A percentile compares a stretch with the other conserved stretches of the same genome.
These are phyloP conservation scores for Diplodia intermedia DNA, from an alignment of 2,329 filamentous ascomycete genomes.

Conservation along the genomic window DNA sequence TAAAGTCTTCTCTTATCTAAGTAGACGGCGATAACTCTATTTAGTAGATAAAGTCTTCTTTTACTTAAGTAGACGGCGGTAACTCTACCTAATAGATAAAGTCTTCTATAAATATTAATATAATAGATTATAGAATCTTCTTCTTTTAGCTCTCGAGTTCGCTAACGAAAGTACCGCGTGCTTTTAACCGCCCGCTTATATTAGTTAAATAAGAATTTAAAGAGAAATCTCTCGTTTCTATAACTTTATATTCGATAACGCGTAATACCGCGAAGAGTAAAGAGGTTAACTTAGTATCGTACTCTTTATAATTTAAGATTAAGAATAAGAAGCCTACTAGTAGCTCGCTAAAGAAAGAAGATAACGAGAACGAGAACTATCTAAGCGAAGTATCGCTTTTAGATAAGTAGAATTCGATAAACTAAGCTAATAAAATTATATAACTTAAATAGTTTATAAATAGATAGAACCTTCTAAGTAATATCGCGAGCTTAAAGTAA, in stretches of 20 bases:
- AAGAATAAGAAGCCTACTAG: background rate
- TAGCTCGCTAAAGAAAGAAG: background rate
- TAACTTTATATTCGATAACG: accelerated
- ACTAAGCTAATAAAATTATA: too few relatives aligned
- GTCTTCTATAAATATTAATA: background rate
- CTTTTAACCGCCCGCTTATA: background rate
- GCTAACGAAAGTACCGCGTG: accelerated
- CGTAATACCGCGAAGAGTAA: background rate
- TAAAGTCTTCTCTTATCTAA: too few relatives aligned
- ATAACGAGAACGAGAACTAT: background rate
- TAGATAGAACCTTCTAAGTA: too few relatives aligned
- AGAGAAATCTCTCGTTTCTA: background rate
- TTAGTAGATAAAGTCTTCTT: too few relatives aligned
- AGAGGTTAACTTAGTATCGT: background rate
- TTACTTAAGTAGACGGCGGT: too few relatives aligned
- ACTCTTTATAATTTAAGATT: background rate
- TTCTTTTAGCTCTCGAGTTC: background rate
- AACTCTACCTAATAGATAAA: too few relatives aligned
- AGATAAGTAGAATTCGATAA: too few relatives aligned
- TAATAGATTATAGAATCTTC: background rate
- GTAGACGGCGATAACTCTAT: too few relatives aligned
- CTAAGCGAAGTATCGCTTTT: background rate
- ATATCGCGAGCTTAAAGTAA: too few relatives aligned
- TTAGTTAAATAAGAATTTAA: background rate
- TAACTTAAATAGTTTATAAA: too few relatives aligned